Evolutionary conservation across 768 basidiomycete species (phyloP), one percentile per base, ranked within the genome.

Genomic region (Russula compacta): DNA sequence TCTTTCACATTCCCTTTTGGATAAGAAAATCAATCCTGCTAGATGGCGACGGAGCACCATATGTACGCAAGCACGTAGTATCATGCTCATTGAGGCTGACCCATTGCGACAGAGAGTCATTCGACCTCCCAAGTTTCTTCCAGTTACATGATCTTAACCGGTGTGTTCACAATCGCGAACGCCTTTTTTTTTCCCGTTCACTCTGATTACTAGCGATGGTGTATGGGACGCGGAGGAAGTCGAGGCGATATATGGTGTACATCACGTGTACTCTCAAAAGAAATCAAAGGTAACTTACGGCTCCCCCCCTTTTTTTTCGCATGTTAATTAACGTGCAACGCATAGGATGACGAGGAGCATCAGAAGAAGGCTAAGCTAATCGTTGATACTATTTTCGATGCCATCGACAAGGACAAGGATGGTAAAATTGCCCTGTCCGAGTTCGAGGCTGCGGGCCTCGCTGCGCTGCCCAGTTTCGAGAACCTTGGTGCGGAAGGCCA

Each of bases 191-290:
- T 64, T 3, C 7, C 35, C 49, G 61, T 64, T 29, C 52, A 52
- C 53, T 53, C 53, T 43, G 29, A 24, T 44, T 47, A 49, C 2
- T 67, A 90, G 88, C 42, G 84, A 98, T 69, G 91, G 91, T 0
- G 68, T 81, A 56, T 92, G 92, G 86, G 86, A 91, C 70, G 77
- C 78, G 60, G 85, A 85, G 57, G 95, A 99, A 72, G 88, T 99
- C 62, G 89, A 97, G 73, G 93, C 94, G 19, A 84, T 99, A 42
- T 99, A 99, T 66, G 95, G 95, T 56, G 87, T 98, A 8, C 93
- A 97, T 72, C 95, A 98, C 69, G 79, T 92, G 59, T 91, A 87
- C 71, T 89, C 86, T 47, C 86, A 86, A 77, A 86, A 86, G 75
- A 83, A 87, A 73, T 89, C 85, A 36, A 86, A 83, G 79, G 88